phyloP scores from a whole-genome alignment of 371 early-diverging fungal genomes.

The Quaeritorhiza haematococci region DNA sequence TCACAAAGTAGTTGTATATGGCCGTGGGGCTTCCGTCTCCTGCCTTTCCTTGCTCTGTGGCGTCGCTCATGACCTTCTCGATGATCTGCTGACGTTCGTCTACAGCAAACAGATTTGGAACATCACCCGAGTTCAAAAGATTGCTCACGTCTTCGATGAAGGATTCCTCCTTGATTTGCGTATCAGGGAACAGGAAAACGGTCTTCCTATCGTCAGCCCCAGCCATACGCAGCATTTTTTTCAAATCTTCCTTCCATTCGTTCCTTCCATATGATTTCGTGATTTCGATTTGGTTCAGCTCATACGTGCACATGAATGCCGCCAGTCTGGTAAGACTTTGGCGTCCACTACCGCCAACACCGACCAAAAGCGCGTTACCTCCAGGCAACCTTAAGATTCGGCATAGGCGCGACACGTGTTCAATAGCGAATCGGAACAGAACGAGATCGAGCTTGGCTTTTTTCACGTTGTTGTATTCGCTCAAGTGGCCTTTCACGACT shows the following conservation, averaged over 20 bases:
- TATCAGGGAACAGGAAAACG: constrained; percentile 49
- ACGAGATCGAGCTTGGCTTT: constrained; percentile 52
- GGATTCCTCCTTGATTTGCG: constrained; percentile 50
- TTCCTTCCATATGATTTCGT: constrained; percentile 43
- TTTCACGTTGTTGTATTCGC: constrained; percentile 52
- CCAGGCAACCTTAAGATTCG: constrained; percentile 49
- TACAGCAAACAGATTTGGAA: constrained; percentile 48
- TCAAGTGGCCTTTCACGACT: constrained; percentile 27
- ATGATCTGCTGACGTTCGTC: constrained; percentile 50
- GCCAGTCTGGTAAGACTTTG: constrained; percentile 45
- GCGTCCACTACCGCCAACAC: constrained; percentile 54
- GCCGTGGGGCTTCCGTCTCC: constrained; percentile 46
- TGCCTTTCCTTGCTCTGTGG: constrained; percentile 44
- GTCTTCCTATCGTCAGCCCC: constrained; percentile 45
- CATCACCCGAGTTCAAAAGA: constrained; percentile 50
- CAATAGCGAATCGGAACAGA: constrained; percentile 53
- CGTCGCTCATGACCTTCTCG: constrained; percentile 32
- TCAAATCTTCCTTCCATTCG: constrained; percentile 53
- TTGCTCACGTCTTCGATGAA: constrained; percentile 52
- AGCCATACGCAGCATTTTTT: constrained; percentile 40
- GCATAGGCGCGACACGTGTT: constrained; percentile 47
- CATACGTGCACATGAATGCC: constrained; percentile 45
- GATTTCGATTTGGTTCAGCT: constrained; percentile 52
- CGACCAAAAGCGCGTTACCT: constrained; percentile 51
- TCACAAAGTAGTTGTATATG: constrained; percentile 51